Evolutionary conservation across 2,329 filamentous ascomycete species (phyloP), one percentile per base, ranked within the genome.

Genomic region (Hypoxylon sp.): DNA sequence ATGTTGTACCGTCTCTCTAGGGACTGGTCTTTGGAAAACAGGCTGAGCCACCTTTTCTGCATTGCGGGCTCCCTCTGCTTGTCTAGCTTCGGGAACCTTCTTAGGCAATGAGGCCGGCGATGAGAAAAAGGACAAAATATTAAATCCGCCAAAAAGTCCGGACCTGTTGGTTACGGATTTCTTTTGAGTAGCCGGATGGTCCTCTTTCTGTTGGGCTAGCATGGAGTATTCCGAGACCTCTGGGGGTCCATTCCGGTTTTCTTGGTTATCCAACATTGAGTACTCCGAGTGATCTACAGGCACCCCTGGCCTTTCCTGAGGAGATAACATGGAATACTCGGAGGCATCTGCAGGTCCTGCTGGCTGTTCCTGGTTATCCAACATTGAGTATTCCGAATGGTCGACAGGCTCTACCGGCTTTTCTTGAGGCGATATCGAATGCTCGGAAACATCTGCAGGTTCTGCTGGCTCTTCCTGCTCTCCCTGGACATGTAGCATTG

Each of bases 101-200:
- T 67, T 73, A 1, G 80, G 81, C 24, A 81, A 68, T 6, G 74
- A 69, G 0, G 82, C 81, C 0, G 86, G 85, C 2, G 86, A 88
- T 0, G 86, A 88, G 72, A 88, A 88, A 73, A 88, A 88, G 6
- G 80, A 79, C 4, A 83, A 80, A 1, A 88, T 77, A 54, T 87
- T 82, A 54, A 84, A 82, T 20, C 76, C 66, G 12, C 75, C 70
- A 50, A 76, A 74, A 30, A 75, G 61, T 6, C 73, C 59, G 40
- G 72, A 71, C 36, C 72, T 74, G 8, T 68, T 54, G 6, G 70
- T 54, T 4, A 65, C 48, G 28, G 71, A 61, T 44, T 74, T 73
- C 52, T 74, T 65, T 45, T 70, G 71, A 22, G 45, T 57, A 32
- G 55, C 53, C 2, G 72, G 65, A 0, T 64, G 67, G 40, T 73